A percentile compares a stretch with the other conserved stretches of the same genome.
These are phyloP conservation scores for Adansonia digitata DNA, from an alignment of 345 rosid species.

Conservation along the genomic window DNA sequence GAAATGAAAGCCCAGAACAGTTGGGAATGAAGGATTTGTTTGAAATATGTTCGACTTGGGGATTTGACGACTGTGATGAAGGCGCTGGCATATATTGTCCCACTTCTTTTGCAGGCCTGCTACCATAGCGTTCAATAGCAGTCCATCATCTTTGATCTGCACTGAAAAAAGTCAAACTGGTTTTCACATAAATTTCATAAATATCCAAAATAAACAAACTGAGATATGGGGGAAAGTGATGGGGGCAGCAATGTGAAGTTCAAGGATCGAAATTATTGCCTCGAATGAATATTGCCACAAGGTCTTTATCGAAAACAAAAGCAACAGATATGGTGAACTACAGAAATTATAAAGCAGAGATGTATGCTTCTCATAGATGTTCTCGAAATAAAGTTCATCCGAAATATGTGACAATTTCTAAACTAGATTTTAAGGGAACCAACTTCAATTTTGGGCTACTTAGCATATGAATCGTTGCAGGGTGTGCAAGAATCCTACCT, in stretches of 20 bases:
- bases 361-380: background rate
- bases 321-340: no score
- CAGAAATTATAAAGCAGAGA: no score
- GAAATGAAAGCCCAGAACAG: slow-evolving; percentile 28
- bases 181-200: slow-evolving; percentile 31
- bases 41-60: slow-evolving; percentile 17
- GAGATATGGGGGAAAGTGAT: background rate
- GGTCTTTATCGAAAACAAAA: no score
- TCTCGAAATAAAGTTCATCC: background rate
- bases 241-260: background rate
- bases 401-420: background rate
- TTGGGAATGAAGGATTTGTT: slow-evolving; percentile 23
- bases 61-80: slow-evolving; percentile 26
- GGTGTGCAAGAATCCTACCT: background rate
- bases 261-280: no score
- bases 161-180: slow-evolving; percentile 43
- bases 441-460: background rate
- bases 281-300: background rate
- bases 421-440: background rate
- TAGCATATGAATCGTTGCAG: background rate
- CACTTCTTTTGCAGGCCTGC: slow-evolving; percentile 39
- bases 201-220: background rate
- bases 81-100: slow-evolving; percentile 37
- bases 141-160: slow-evolving; percentile 65
- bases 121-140: slow-evolving; percentile 27